Base-by-base conservation (phyloP, 2,329 filamentous ascomycete genomes). In the Tolypocladium inflatum region DNA sequence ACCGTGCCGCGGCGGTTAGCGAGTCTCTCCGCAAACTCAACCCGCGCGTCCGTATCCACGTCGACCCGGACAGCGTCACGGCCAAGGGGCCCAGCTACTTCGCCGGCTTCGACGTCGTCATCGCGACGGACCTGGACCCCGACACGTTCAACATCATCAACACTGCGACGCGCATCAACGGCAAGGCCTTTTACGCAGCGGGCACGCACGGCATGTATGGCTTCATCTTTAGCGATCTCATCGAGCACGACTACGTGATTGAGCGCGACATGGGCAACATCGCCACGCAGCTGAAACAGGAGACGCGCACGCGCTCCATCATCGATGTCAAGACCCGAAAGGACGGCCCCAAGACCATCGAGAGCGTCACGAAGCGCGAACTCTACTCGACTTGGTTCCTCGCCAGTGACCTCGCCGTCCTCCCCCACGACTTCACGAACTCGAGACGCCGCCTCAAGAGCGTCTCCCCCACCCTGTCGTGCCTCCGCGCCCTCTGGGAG, bases 221-320 rank as follows among this genome's bases (percentile, higher is more conserved):
- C 58, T 99, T 90, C 76, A 89, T 96, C 63, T 99, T 99, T 71
- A 89, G 89, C 59, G 94, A 99, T 71, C 81, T 99, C 26, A 91
- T 96, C 64, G 82, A 87, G 66, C 94, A 99, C 71, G 87, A 92
- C 66, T 99, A 91, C 68, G 85, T 94, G 60, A 87, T 99, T 61
- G 87, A 96, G 76, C 87, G 94, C 58, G 85, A 90, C 61, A 86
- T 88, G 62, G 86, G 89, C 59, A 97, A 97, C 68, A 76, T 89
- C 15, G 69, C 83, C 23, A 87, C 85, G 0, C 71, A 79, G 45
- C 61, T 78, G 10, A 79, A 80, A 54, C 74, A 81, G 5, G 94
- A 99, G 70, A 88, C 89, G 1, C 80, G 85, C 33, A 97, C 93
- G 6, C 84, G 93, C 57, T 85, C 83, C 64, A 81, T 97, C 59